Evolutionary conservation across 108 stramenopile species (phyloP).

Genomic region (Mayamaea pseudoterrestris): DNA sequence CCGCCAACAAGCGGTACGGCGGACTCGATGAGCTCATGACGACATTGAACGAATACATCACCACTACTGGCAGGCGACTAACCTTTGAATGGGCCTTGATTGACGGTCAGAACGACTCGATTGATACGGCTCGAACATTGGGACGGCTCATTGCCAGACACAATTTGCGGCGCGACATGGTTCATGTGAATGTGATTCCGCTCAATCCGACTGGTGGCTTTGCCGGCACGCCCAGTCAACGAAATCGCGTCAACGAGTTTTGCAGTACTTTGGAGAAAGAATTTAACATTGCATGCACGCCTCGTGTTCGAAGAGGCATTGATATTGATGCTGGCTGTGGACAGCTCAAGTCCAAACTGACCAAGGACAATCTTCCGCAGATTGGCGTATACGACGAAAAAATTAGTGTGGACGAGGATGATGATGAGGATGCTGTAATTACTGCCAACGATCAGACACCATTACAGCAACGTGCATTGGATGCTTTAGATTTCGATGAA

Average conservation of each 20-base stretch:
- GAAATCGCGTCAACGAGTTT: slow-evolving; percentile 54
- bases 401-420: background rate
- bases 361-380: no score
- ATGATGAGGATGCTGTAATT: background rate
- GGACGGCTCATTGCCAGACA: slow-evolving; percentile 45
- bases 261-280: slow-evolving; percentile 47
- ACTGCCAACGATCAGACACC: slow-evolving; percentile 1
- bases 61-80: slow-evolving; percentile 56
- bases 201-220: slow-evolving; percentile 90
- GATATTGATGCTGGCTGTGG: slow-evolving; percentile 98
- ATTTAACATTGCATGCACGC: slow-evolving; percentile 64
- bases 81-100: slow-evolving; percentile 98
- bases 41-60: slow-evolving; percentile 66
- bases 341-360: slow-evolving; percentile 77
- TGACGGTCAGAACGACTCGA: slow-evolving; percentile 79
- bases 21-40: slow-evolving; percentile 80
- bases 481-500: slow-evolving; percentile 33
- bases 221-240: slow-evolving; percentile 44
- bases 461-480: background rate
- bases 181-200: slow-evolving; percentile 94
- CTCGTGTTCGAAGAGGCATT: slow-evolving; percentile 90
- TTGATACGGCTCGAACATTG: slow-evolving; percentile 55
- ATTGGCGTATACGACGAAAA: slow-evolving; percentile 12
- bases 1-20: slow-evolving; percentile 84
- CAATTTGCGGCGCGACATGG: slow-evolving; percentile 47